Base-by-base conservation (phyloP, 2,329 filamentous ascomycete species). In the Phyllosticta citrichinensis region DNA sequence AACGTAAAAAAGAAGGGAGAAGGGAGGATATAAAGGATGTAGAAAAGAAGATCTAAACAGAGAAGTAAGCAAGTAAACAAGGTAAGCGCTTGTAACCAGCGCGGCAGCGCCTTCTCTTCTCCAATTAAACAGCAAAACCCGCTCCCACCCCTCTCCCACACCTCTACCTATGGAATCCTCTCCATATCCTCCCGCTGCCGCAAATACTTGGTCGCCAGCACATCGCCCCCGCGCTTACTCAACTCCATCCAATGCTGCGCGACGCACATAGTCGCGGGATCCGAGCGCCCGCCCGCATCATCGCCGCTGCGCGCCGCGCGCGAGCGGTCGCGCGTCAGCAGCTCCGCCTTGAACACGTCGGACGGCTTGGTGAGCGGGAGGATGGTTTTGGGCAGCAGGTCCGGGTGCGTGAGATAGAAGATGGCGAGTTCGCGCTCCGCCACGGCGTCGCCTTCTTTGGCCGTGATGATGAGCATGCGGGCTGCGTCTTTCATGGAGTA, bases 191-290 rank as follows among this genome's bases (percentile, higher is more conserved):
- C 81, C 55, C 82, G 75, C 75, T 95, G 89, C 65, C 87, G 82
- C 73, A 97, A 77, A 75, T 93, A 92, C 71, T 87, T 88, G 70
- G 85, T 87, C 20, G 93, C 93, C 66, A 96, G 78, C 69, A 88
- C 83, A 71, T 97, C 93, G 1, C 91, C 91, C n/a, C 91, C 91
- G 60, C 83, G 82, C 67, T 90, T 88, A 47, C 89, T 91, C 65
- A 89, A 80, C 76, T 93, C 90, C 91, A 97, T 97, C 92, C 93
- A 97, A 78, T 97, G 93, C 74, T 95, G 86, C 10, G 93, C 93
- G 62, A 96, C 84, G 68, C 92, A 97, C 89, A 97, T 94, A 52
- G 91, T 85, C 59, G 87, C 87, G 1, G 90, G 89, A 71, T 97
- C 91, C 63, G 87, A 91, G 66, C 90, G 80, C 59, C 79, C 74